Conservation (phyloP, 768 basidiomycete species). For the Kwoniella heveanensis region DNA sequence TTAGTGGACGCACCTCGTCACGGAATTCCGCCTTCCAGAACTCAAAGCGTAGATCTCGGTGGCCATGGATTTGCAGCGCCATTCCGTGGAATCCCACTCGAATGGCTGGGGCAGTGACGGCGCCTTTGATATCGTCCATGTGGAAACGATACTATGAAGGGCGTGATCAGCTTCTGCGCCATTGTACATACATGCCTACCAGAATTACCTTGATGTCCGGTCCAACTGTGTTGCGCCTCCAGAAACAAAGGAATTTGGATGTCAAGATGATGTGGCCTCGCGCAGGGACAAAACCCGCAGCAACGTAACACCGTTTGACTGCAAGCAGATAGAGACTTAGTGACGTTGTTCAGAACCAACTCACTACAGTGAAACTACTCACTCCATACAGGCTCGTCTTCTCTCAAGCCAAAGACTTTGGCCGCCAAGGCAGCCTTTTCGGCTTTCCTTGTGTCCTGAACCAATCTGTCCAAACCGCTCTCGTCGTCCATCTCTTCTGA, state of each 20-base stretch:
- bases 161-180: neutral
- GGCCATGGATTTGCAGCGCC: conserved; percentile 60
- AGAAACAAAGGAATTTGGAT: conserved; percentile 51
- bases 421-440: conserved; percentile 42
- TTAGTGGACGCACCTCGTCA: too few relatives aligned
- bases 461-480: conserved; percentile 8
- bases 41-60: conserved; percentile 60
- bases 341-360: too few relatives aligned
- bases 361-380: too few relatives aligned
- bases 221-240: conserved; percentile 43
- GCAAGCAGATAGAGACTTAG: too few relatives aligned
- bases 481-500: conserved; percentile 25
- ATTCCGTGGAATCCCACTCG: conserved; percentile 56
- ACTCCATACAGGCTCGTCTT: conserved; percentile 51
- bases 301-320: conserved; percentile 55
- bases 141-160: conserved; percentile 58
- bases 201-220: conserved; percentile 52
- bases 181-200: conserved; percentile 8
- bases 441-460: conserved; percentile 31
- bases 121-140: conserved; percentile 58
- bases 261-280: conserved; percentile 54
- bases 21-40: conserved; percentile 60
- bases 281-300: conserved; percentile 42
- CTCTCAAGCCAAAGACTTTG: conserved; percentile 44
- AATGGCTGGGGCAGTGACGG: conserved; percentile 54